Evolutionary conservation across 106 monocot species (phyloP).

Genomic region (Allium fistulosum): DNA sequence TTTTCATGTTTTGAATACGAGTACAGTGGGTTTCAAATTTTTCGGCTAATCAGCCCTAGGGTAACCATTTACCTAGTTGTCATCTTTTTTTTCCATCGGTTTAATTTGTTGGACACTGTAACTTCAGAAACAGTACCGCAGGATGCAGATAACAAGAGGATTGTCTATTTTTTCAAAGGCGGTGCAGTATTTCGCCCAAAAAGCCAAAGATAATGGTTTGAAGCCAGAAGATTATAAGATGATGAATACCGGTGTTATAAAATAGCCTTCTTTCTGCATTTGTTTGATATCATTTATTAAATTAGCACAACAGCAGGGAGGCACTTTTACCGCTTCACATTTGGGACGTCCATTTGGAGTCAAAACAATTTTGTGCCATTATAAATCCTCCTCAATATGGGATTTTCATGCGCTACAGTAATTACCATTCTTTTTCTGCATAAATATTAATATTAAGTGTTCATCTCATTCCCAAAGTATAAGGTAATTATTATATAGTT

Average conservation of each 20-base stretch:
- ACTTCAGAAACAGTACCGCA: slow-evolving; percentile 22
- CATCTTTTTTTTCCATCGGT: neutral
- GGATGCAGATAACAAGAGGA: slow-evolving; percentile 98
- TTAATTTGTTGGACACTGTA: neutral
- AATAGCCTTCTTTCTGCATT: no score
- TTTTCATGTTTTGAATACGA: no score
- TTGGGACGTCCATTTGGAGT: slow-evolving; percentile 95
- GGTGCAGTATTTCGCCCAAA: slow-evolving; percentile 81
- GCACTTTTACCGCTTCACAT: slow-evolving; percentile 93
- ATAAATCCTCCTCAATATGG: slow-evolving; percentile 95
- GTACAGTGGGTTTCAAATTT: no score
- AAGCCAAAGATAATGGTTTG: slow-evolving; percentile 78
- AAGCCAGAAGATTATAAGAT: slow-evolving; percentile 98
- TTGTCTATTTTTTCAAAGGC: slow-evolving; percentile 76
- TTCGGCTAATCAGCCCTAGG: no score
- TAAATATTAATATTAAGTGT: no score
- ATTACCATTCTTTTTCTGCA: slow-evolving; percentile 27
- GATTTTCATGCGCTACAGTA: slow-evolving; percentile 83
- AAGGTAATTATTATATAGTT: no score
- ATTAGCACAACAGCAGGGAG: slow-evolving; percentile 47
- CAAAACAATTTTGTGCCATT: slow-evolving; percentile 97
- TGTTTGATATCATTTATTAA: no score
- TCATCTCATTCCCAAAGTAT: no score
- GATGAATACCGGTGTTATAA: slow-evolving; percentile 9
- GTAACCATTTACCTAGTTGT: slow-evolving; percentile 17